Percentiles rank a stretch among this genome's conserved stretches.
phyloP scores from a whole-genome alignment of 306 rosid species.

The Fragaria nilgerrensis region DNA sequence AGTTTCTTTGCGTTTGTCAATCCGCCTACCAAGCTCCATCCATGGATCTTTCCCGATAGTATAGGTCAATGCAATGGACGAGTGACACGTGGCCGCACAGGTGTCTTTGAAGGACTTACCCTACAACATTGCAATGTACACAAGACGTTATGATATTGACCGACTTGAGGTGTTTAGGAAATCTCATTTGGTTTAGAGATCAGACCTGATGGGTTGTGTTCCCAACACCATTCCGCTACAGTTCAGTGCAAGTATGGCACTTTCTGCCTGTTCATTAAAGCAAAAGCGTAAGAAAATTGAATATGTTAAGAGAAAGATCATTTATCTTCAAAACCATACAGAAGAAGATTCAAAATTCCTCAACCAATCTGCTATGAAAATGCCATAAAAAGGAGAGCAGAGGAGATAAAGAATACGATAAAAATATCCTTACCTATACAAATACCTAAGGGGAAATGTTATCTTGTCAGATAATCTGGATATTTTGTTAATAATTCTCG shows the following conservation, averaged over 20 bases:
- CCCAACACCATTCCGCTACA: conserved; percentile 94
- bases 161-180: conserved; percentile 9
- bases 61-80: conserved; percentile 50
- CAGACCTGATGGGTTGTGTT: conserved; percentile 81
- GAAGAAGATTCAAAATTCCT: neutral
- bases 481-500: neutral
- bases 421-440: neutral
- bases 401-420: neutral
- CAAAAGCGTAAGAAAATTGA: conserved; percentile 9
- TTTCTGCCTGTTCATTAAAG: conserved; percentile 73
- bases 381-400: neutral
- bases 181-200: neutral
- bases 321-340: neutral
- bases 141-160: conserved; percentile 5
- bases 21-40: conserved; percentile 34
- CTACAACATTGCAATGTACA: conserved; percentile 41
- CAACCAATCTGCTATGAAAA: neutral
- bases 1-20: conserved; percentile 40
- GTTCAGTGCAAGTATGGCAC: conserved; percentile 83
- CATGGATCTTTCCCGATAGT: conserved; percentile 19
- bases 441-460: neutral
- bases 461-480: neutral
- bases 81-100: conserved; percentile 83
- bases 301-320: neutral
- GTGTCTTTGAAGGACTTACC: conserved; percentile 99